Conservation (phyloP, 768 basidiomycete genomes). For the Tricholoma sp. region DNA sequence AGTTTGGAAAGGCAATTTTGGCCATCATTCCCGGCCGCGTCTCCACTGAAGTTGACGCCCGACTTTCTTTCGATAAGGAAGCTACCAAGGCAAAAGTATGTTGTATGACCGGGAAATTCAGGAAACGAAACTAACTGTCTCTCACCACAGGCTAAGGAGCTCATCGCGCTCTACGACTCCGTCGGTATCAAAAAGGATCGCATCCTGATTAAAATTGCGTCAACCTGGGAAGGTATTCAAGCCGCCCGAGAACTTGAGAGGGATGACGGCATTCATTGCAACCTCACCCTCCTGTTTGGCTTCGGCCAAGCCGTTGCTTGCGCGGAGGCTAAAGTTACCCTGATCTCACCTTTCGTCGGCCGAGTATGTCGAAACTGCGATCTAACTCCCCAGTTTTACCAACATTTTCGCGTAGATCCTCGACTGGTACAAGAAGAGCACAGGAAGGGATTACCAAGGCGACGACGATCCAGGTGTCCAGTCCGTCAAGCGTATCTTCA, state of each 20-base stretch:
- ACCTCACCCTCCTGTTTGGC: slow-evolving; percentile 97
- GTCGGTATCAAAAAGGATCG: slow-evolving; percentile 91
- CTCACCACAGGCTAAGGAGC: slow-evolving; percentile 57
- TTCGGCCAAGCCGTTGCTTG: slow-evolving; percentile 98
- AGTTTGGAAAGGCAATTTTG: slow-evolving; percentile 95
- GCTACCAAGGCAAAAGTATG: slow-evolving; percentile 81
- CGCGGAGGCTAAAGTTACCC: slow-evolving; percentile 95
- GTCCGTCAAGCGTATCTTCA: slow-evolving; percentile 96
- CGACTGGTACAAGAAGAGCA: slow-evolving; percentile 97
- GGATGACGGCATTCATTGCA: slow-evolving; percentile 95
- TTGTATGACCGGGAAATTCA: background rate
- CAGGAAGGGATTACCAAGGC: slow-evolving; percentile 84
- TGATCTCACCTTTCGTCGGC: slow-evolving; percentile 99
- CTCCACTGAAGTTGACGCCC: slow-evolving; percentile 98
- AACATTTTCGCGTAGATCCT: slow-evolving; percentile 59
- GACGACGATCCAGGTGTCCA: slow-evolving; percentile 94
- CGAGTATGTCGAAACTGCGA: slow-evolving; percentile 54
- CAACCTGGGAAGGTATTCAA: slow-evolving; percentile 99
- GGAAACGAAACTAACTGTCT: background rate
- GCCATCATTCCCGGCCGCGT: slow-evolving; percentile 96
- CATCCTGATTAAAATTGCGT: slow-evolving; percentile 98
- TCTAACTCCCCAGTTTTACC: slow-evolving; percentile 8
- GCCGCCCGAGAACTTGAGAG: slow-evolving; percentile 94
- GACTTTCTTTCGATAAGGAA: slow-evolving; percentile 94
- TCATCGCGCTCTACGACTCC: slow-evolving; percentile 94